Evolutionary conservation across 805 yeast species (phyloP), one percentile per base, ranked within the genome.

Genomic region (Metschnikowia lachancei): DNA sequence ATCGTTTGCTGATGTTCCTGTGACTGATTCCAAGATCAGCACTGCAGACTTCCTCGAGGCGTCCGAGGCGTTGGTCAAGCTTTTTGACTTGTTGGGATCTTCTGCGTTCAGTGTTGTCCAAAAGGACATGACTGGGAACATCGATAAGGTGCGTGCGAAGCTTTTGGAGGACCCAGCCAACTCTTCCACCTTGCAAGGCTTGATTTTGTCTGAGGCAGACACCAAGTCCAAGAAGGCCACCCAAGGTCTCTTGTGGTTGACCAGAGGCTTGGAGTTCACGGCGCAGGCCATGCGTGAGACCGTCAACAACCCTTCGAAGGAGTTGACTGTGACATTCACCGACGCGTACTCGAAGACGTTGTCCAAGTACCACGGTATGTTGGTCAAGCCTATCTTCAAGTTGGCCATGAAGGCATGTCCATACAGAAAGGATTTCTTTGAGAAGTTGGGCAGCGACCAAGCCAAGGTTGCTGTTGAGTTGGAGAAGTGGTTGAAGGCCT

Each of bases 371-470:
- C 97, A 89, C 70, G 82, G 84, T 44, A 80, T 89, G 77, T 72
- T 89, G 59, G 76, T 89, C 52, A 85, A 84, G 61, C 96, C 96
- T 22, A 81, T 90, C 43, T 89, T 89, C 79, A 87, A 87, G 70
- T 76, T 90, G 64, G 97, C 97, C 40, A 90, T 89, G 96, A 87
- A 86, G 67, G 95, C 96, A 1, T 87, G 95, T 67, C 97, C 97
- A 11, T 90, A 87, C 69, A 81, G 96, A 72, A 81, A 80, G 64
- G 95, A 82, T 61, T 87, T 89, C 63, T 89, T 87, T 60, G 83
- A 66, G 49, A 89, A 88, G 72, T 77, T 89, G 57, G 96, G 96
- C 47, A 75, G 76, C 18, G 89, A 85, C 64, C 85, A 82, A 63
- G 83, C 70, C 29, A 78, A 77, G 61, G 95, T 90, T 18, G 57